Evolutionary conservation across 306 rosid species (phyloP), one percentile per base, ranked within the genome.

Genomic region (Cucurbita ficifolia): DNA sequence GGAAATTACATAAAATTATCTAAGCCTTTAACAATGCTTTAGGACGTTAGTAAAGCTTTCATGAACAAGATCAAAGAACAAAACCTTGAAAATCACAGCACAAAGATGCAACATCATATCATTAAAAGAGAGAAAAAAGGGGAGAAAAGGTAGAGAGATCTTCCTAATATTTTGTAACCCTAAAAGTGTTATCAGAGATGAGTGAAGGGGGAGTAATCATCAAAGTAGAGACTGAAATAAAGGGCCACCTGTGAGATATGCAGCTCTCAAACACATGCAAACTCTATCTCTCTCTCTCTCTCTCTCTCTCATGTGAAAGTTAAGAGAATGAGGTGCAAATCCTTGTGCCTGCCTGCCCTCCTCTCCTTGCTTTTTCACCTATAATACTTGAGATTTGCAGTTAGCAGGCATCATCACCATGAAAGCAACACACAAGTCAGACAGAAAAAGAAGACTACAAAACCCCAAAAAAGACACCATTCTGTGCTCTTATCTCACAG

Each of bases 161-260:
- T 22, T 21, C 61, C 61, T 35, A 60, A 60, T 60, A 60, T 60
- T 60, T 60, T 60, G 67, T 60, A 36, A 35, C 67, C 67, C 5
- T 35, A 60, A 60, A 60, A 60, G 67, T 35, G 19, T 60, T 6
- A 60, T 60, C 21, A 60, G 45, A 60, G 67, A 35, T 35, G 67
- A 60, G 43, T 35, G 67, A 60, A 35, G 67, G 12, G 67, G 67
- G 67, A 35, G 67, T 60, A 60, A 60, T 36, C 11, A 60, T 60
- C 10, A 60, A 60, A 60, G 67, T 35, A 35, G 43, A 13, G 67
- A 59, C 67, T 60, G 67, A 60, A 60, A 60, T 35, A 35, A 60
- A 35, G 67, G 67, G 67, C 67, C 67, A 60, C 67, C 67, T 60
- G 49, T 38, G 70, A 62, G 70, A 62, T 38, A 62, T 39, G 70